phyloP scores from a whole-genome alignment of 2,329 filamentous ascomycete genomes.

The Arthroderma sp. region DNA sequence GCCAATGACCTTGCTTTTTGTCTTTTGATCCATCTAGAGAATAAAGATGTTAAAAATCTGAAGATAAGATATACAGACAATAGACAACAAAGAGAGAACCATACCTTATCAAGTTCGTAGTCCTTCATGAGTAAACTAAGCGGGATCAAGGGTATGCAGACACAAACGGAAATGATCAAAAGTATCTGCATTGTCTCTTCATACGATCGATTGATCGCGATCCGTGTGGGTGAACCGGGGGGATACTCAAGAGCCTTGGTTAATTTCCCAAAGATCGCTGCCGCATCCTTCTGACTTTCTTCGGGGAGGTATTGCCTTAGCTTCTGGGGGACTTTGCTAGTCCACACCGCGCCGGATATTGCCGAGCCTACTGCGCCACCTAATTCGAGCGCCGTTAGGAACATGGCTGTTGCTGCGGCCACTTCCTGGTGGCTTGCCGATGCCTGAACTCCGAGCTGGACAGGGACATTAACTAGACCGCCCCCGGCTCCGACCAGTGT shows the following conservation, averaged over 20 bases:
- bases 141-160: conserved; percentile 43
- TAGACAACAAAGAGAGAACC: neutral
- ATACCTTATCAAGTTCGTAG: conserved; percentile 42
- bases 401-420: conserved; percentile 47
- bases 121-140: conserved; percentile 45
- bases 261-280: conserved; percentile 40
- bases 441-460: conserved; percentile 48
- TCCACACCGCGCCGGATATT: conserved; percentile 53
- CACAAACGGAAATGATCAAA: conserved; percentile 41
- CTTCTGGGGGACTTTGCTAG: conserved; percentile 41
- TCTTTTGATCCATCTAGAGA: conserved; percentile 9
- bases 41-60: conserved; percentile 1
- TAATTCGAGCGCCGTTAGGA: conserved; percentile 47
- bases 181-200: conserved; percentile 51
- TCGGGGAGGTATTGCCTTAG: conserved; percentile 39
- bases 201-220: conserved; percentile 51
- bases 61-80: neutral
- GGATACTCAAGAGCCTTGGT: conserved; percentile 44
- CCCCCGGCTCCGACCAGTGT: conserved; percentile 47
- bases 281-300: conserved; percentile 27
- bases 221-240: conserved; percentile 42
- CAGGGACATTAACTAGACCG: conserved; percentile 43
- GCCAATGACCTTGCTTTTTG: conserved; percentile 9
- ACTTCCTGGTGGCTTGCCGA: conserved; percentile 49
- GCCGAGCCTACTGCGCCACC: conserved; percentile 48